These are phyloP conservation scores for Cupressus sempervirens DNA, from an alignment of 75 land plant genomes.

Conservation along the genomic window DNA sequence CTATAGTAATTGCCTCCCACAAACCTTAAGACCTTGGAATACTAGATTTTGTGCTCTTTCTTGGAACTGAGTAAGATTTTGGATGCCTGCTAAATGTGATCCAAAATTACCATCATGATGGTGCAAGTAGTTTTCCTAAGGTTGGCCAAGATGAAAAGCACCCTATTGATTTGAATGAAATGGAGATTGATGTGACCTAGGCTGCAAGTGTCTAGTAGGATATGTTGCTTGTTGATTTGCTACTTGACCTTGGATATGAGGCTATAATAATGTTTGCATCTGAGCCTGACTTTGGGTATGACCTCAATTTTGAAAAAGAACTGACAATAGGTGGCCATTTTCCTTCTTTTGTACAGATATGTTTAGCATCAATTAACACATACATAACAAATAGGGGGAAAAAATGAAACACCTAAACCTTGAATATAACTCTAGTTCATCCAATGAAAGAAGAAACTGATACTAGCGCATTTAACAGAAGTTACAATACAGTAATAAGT, in stretches of 20 bases:
- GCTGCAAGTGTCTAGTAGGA: constrained; percentile 26
- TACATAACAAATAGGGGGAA: neutral
- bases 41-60: constrained; percentile 27
- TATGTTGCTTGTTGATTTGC: constrained; percentile 23
- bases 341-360: neutral
- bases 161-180: constrained; percentile 20
- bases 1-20: constrained; percentile 22
- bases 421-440: neutral
- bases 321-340: constrained; percentile 4
- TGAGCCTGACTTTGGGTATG: constrained; percentile 1
- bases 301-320: constrained; percentile 1
- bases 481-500: neutral
- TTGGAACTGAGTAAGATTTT: constrained; percentile 31
- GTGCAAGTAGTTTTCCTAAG: constrained; percentile 26
- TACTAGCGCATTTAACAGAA: neutral
- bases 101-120: constrained; percentile 6
- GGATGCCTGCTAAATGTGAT: constrained; percentile 16
- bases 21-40: constrained; percentile 27
- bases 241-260: constrained; percentile 33
- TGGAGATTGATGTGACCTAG: constrained; percentile 23
- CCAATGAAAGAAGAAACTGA: neutral
- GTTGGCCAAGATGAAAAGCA: constrained; percentile 27
- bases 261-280: constrained; percentile 16
- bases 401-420: neutral
- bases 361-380: neutral